These are phyloP conservation scores for Tricladium varicosporioides DNA, from an alignment of 2,329 filamentous ascomycete species.

Conservation along the genomic window DNA sequence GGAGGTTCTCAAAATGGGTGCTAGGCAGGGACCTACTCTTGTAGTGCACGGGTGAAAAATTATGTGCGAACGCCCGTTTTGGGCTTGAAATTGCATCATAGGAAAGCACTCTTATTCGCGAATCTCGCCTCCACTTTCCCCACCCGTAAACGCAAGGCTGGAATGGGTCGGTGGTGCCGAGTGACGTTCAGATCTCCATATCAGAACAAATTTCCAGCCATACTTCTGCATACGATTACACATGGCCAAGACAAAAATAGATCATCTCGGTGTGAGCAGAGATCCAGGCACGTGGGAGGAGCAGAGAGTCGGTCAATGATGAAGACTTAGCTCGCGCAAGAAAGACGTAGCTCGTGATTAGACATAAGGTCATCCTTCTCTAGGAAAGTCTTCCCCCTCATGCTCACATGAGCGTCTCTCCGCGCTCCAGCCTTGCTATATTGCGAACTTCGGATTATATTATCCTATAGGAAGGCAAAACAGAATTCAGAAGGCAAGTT, in stretches of 20 bases:
- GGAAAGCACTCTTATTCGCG: neutral
- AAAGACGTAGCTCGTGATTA: no score
- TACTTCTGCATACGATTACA: no score
- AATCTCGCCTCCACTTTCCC: neutral
- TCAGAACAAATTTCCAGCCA: no score
- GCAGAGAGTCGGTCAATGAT: no score
- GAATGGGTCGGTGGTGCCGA: neutral
- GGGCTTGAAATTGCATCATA: constrained; percentile 10
- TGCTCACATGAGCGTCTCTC: no score
- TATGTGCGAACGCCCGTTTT: constrained; percentile 7
- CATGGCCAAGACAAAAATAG: neutral
- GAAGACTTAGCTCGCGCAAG: no score
- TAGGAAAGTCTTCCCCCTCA: no score
- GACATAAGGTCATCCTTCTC: no score
- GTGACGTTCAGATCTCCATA: neutral
- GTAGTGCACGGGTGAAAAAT: neutral
- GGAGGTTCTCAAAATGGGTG: neutral
- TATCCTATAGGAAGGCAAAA: no score
- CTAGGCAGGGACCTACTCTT: neutral
- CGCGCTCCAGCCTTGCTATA: no score
- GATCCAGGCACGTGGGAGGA: neutral
- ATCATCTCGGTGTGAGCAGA: neutral
- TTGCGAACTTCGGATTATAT: no score
- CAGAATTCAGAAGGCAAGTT: no score
- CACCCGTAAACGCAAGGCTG: neutral